phyloP scores from a whole-genome alignment of 495 filamentous ascomycete genomes.

The Glonium stellatum region DNA sequence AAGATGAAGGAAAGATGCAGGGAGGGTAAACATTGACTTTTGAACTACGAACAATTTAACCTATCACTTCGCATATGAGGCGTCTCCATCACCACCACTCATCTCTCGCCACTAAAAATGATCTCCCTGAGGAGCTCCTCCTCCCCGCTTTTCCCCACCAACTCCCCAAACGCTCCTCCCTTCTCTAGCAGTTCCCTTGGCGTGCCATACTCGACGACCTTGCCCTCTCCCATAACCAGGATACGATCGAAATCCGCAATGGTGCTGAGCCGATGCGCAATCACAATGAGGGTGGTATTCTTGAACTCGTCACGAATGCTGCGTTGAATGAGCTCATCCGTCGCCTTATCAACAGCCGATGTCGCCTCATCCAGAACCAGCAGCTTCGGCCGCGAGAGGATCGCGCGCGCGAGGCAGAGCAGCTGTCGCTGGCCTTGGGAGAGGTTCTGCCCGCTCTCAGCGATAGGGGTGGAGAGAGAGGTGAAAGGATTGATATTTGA shows the following conservation, averaged over 20 bases:
- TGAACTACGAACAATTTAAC: too few relatives aligned
- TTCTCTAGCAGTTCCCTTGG: constrained; percentile 44
- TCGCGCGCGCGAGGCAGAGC: constrained; percentile 78
- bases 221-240: constrained; percentile 69
- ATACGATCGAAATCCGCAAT: constrained; percentile 82
- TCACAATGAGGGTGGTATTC: constrained; percentile 68
- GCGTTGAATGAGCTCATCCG: constrained; percentile 72
- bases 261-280: constrained; percentile 79
- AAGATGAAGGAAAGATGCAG: too few relatives aligned
- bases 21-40: too few relatives aligned
- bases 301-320: constrained; percentile 76
- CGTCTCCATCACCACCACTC: too few relatives aligned
- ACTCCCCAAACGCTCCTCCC: background rate
- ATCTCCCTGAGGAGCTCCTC: background rate
- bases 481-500: constrained; percentile 57
- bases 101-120: background rate
- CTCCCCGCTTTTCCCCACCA: background rate
- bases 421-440: constrained; percentile 85
- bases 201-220: constrained; percentile 62
- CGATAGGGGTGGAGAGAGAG: constrained; percentile 54
- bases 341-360: constrained; percentile 79
- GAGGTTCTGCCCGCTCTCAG: constrained; percentile 72
- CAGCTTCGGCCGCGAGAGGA: constrained; percentile 70
- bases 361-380: constrained; percentile 89
- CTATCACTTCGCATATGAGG: too few relatives aligned